Evolutionary conservation across 768 basidiomycete species (phyloP).

Genomic region (Lactarius psammicola): DNA sequence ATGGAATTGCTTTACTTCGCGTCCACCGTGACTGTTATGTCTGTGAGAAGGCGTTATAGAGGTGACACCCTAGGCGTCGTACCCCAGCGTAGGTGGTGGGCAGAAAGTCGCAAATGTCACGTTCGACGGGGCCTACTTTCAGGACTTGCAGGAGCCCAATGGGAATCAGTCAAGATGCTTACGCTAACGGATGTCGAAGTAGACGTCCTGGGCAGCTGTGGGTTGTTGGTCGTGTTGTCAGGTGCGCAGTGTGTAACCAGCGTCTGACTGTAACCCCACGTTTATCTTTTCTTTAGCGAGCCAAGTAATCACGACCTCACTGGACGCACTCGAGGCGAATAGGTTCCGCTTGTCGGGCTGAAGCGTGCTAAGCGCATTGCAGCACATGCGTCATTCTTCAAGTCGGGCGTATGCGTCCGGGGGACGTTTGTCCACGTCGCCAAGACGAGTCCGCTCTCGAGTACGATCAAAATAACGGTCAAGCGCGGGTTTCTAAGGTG

Average conservation of each 20-base stretch:
- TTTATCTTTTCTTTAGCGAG: constrained; percentile 69
- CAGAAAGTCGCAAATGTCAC: constrained; percentile 93
- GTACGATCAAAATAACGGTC: constrained; percentile 98
- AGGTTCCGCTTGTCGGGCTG: constrained; percentile 85
- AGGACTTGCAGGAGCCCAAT: constrained; percentile 73
- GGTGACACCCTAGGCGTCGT: no score
- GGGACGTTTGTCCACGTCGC: constrained; percentile 94
- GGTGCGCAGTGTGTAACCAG: constrained; percentile 45
- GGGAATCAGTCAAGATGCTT: constrained; percentile 87
- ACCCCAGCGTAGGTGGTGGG: constrained; percentile 83
- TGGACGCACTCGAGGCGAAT: constrained; percentile 88
- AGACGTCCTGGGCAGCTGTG: constrained; percentile 94
- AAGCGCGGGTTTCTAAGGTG: no score
- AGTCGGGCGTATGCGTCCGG: constrained; percentile 89
- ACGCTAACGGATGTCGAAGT: constrained; percentile 89
- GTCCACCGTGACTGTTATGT: no score
- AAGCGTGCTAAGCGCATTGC: constrained; percentile 95
- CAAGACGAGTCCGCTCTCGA: constrained; percentile 91
- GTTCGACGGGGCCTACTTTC: constrained; percentile 94
- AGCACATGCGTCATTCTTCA: constrained; percentile 96
- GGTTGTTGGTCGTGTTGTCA: constrained; percentile 97
- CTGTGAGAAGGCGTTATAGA: no score
- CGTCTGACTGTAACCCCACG: background rate
- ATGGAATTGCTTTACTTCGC: no score
- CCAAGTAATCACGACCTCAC: constrained; percentile 92